Base-by-base conservation (phyloP, 2,329 filamentous ascomycete species). In the Akanthomyces dipterigenus region DNA sequence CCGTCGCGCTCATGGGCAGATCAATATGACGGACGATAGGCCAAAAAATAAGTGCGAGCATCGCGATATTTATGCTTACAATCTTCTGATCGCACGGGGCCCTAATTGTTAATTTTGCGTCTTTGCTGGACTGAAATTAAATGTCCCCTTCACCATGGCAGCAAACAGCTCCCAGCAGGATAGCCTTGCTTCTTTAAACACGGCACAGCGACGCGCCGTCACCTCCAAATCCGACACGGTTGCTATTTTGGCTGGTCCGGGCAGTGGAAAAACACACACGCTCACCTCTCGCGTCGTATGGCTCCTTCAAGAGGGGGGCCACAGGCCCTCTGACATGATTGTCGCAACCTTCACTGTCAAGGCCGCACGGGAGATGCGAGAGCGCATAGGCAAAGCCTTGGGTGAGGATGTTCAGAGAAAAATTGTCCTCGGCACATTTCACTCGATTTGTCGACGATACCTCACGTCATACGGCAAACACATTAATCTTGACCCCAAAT, bases 301-400 rank as follows among this genome's bases (percentile, higher is more conserved):
- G 81, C 85, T 97, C 34, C 83, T 97, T 59, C 84, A 88, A 55
- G 80, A 89, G 68, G 78, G 85, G 67, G 85, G 87, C 46, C 84
- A 91, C 67, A 83, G 85, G 61, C 93, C 93, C 69, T 86, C 89
- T 77, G 91, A 97, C 76, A 87, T 98, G 68, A 87, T 99, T 63
- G 93, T 97, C 63, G 95, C 93, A 64, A 98, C 93, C 0, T 99
- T 99, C 71, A 99, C 95, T 2, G 92, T 96, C 72, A 98, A 98
- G 73, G 93, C 95, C 1, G 91, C 93, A 20, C 84, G 80, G 20
- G 93, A 98, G 77, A 99, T 99, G 93, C 91, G 92, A 69, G 87
- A 91, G 70, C 85, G 93, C 8, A 90, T 98, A 61, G 86, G 87
- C 0, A 88, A 83, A 62, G 82, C 90, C n/a, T 80, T 98, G n/a